phyloP scores from a whole-genome alignment of 2,329 filamentous ascomycete species.

The Sphaceloma murrayae region DNA sequence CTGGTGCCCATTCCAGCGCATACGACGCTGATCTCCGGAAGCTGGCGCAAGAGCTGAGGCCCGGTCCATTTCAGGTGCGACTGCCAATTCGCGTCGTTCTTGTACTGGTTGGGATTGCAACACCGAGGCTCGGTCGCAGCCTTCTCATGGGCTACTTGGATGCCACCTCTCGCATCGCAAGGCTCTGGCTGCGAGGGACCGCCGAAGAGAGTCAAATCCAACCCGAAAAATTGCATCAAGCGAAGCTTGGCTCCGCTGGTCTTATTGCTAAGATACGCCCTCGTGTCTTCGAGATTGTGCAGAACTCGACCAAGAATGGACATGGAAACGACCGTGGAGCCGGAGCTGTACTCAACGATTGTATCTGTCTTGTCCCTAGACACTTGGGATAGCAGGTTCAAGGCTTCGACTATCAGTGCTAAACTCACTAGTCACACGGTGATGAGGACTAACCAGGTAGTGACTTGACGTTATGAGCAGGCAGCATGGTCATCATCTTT shows the following conservation, averaged over 20 bases:
- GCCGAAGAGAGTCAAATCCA: slow-evolving; percentile 49
- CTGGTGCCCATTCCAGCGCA: slow-evolving; percentile 85
- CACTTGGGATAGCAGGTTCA: slow-evolving; percentile 10
- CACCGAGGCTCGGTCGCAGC: slow-evolving; percentile 36
- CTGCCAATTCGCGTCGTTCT: slow-evolving; percentile 73
- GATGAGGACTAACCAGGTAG: slow-evolving; percentile 41
- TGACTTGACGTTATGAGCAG: slow-evolving; percentile 56
- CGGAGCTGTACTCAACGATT: slow-evolving; percentile 53
- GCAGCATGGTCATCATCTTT: slow-evolving; percentile 57
- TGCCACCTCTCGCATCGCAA: slow-evolving; percentile 44
- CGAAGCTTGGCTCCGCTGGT: slow-evolving; percentile 44
- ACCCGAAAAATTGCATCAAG: slow-evolving; percentile 52
- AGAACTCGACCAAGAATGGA: slow-evolving; percentile 45
- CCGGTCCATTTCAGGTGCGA: slow-evolving; percentile 75
- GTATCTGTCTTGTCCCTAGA: slow-evolving; percentile 33
- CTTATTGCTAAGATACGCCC: slow-evolving; percentile 52
- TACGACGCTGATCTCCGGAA: slow-evolving; percentile 65
- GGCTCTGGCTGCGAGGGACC: slow-evolving; percentile 51
- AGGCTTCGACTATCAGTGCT: not conserved
- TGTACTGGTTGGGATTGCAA: slow-evolving; percentile 68
- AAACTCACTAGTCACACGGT: not conserved
- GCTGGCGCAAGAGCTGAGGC: slow-evolving; percentile 75
- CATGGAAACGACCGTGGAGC: slow-evolving; percentile 54
- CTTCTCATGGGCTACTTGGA: slow-evolving; percentile 38
- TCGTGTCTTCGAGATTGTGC: slow-evolving; percentile 43